Evolutionary conservation across 202 grass and related monocot genomes (phyloP).

Genomic region (Brachypodium distachyon): DNA sequence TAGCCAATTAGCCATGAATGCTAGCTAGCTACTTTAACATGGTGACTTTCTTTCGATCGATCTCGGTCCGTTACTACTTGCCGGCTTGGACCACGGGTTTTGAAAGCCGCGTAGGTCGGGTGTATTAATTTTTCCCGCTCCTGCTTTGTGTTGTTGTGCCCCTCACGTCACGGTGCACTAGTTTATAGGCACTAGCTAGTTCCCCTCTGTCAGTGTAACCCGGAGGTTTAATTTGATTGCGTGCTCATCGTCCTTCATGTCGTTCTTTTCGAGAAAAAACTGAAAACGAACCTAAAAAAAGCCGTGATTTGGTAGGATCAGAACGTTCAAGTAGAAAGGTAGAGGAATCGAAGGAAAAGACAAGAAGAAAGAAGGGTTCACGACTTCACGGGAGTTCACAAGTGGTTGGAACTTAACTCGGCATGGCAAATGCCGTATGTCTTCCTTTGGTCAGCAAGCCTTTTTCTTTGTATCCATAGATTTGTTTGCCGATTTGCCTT

Average conservation of each 20-base stretch:
- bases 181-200: background rate
- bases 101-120: background rate
- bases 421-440: background rate
- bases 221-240: background rate
- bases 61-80: background rate
- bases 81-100: constrained; percentile 5
- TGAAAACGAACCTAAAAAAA: background rate
- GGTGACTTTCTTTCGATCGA: background rate
- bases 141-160: background rate
- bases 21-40: background rate
- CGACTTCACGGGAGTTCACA: background rate
- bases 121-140: background rate
- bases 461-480: too few species aligned
- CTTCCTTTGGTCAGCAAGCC: background rate
- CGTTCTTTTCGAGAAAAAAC: background rate
- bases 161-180: constrained; percentile 2
- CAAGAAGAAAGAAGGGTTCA: background rate
- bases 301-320: background rate
- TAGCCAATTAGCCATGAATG: background rate
- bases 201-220: background rate
- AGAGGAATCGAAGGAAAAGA: background rate
- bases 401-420: background rate
- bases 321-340: background rate
- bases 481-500: too few species aligned
- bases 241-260: background rate